A percentile compares a stretch with the other conserved stretches of the same genome.
Evolutionary conservation across 2,329 filamentous ascomycete species (phyloP).

Genomic region (Sordariomycetes sp.): DNA sequence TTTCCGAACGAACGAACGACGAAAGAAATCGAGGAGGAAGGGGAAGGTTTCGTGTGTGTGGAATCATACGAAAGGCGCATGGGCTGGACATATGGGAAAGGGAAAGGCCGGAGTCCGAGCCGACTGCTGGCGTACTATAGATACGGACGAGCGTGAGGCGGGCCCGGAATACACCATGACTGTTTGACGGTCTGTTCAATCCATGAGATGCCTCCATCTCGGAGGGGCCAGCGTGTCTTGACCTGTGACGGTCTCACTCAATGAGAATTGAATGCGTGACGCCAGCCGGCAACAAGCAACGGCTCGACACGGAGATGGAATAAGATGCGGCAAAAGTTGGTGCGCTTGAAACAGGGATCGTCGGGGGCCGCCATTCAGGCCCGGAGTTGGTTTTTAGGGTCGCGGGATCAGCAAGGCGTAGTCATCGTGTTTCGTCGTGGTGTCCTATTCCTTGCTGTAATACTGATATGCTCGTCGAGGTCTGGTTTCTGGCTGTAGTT

Average conservation of each 20-base stretch:
- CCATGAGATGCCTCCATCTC: background rate
- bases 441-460: background rate
- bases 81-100: slow-evolving; percentile 4
- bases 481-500: background rate
- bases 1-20: slow-evolving; percentile 1
- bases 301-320: background rate
- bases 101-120: slow-evolving; percentile 2
- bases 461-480: background rate
- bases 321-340: background rate
- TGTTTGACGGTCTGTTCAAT: slow-evolving; percentile 3
- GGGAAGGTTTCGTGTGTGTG: background rate
- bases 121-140: slow-evolving; percentile 2
- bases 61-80: slow-evolving; percentile 1
- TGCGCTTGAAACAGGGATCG: slow-evolving; percentile 4
- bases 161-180: slow-evolving; percentile 4
- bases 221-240: background rate
- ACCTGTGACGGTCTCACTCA: background rate
- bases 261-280: background rate
- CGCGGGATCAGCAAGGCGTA: background rate
- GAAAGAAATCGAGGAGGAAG: background rate
- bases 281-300: background rate
- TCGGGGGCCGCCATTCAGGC: background rate
- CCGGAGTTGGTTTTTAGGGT: background rate
- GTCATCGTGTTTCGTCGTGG: slow-evolving; percentile 3
- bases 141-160: slow-evolving; percentile 1